Evolutionary conservation across 1,284 basidiomycete genomes (phyloP).

Genomic region (Tausonia pullulans): DNA sequence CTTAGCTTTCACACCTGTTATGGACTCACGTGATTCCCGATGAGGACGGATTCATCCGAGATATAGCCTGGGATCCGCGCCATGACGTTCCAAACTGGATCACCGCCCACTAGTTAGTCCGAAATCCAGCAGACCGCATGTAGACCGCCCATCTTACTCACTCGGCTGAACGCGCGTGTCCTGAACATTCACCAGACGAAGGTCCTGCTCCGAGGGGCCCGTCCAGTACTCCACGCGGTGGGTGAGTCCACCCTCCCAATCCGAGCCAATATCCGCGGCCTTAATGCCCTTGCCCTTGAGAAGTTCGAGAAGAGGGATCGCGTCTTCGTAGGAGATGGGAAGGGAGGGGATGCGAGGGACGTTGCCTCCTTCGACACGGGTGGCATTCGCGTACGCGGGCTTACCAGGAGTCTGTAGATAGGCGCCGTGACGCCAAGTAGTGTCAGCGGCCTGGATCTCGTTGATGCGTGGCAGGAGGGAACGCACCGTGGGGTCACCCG

Average conservation of each 20-base stretch:
- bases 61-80: constrained; percentile 80
- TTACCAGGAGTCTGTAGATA: constrained; percentile 78
- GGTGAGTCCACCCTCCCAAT: constrained; percentile 39
- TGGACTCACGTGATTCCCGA: constrained; percentile 55
- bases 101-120: constrained; percentile 23
- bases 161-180: constrained; percentile 54
- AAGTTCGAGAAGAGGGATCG: constrained; percentile 37
- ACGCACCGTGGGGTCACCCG: constrained; percentile 11
- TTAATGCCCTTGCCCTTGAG: constrained; percentile 32
- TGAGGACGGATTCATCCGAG: constrained; percentile 68
- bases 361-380: constrained; percentile 54
- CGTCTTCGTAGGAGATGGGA: constrained; percentile 42
- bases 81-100: constrained; percentile 69
- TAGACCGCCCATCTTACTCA: too few relatives aligned
- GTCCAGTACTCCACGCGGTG: constrained; percentile 42
- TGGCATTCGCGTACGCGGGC: constrained; percentile 75
- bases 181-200: constrained; percentile 44
- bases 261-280: constrained; percentile 31
- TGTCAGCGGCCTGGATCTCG: not conserved
- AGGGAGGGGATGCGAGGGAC: constrained; percentile 69
- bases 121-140: too few relatives aligned
- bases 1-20: constrained; percentile 51
- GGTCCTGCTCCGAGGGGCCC: constrained; percentile 38
- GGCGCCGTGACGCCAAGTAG: constrained; percentile 29
- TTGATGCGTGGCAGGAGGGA: not conserved